Percentiles rank a stretch among this genome's conserved stretches.
These are phyloP conservation scores for Parsonsia alboflavescens DNA, from an alignment of 257 asterid genomes.

Conservation along the genomic window DNA sequence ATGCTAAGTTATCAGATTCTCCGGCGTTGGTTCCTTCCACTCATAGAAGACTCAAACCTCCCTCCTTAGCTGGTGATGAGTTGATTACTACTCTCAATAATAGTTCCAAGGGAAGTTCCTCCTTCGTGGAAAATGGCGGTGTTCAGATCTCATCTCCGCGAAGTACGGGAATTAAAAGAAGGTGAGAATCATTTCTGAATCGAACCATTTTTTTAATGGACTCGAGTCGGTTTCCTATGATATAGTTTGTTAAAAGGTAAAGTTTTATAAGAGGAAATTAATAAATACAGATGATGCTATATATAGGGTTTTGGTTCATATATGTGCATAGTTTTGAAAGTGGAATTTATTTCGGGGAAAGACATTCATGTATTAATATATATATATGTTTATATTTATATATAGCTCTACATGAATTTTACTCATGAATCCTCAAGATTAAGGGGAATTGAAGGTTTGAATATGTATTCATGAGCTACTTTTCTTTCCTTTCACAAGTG, in stretches of 20 bases:
- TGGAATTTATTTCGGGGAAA: too few species aligned
- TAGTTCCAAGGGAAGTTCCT: constrained; percentile 31
- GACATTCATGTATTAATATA: too few species aligned
- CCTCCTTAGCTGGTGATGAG: constrained; percentile 26
- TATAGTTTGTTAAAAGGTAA: too few species aligned
- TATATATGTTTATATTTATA: too few species aligned
- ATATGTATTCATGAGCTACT: too few species aligned
- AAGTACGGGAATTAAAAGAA: constrained; percentile 88
- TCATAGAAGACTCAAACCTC: constrained; percentile 12
- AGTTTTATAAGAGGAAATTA: too few species aligned
- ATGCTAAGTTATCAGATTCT: constrained; percentile 34
- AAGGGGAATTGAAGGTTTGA: too few species aligned
- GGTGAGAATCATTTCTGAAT: constrained; percentile 35
- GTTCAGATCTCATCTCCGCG: constrained; percentile 94
- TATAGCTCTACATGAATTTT: too few species aligned
- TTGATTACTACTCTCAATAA: constrained; percentile 11
- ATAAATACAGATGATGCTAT: constrained; percentile 8
- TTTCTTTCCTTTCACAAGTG: too few species aligned
- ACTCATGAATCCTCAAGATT: too few species aligned
- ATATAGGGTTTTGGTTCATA: constrained; percentile 20
- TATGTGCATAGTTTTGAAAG: background rate
- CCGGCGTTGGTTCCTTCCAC: constrained; percentile 24
- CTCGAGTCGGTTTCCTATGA: too few species aligned
- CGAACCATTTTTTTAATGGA: background rate
- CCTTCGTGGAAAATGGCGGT: constrained; percentile 42